These are phyloP conservation scores for Umbilicaria muhlenbergii DNA, from an alignment of 495 filamentous ascomycete species.

Conservation along the genomic window DNA sequence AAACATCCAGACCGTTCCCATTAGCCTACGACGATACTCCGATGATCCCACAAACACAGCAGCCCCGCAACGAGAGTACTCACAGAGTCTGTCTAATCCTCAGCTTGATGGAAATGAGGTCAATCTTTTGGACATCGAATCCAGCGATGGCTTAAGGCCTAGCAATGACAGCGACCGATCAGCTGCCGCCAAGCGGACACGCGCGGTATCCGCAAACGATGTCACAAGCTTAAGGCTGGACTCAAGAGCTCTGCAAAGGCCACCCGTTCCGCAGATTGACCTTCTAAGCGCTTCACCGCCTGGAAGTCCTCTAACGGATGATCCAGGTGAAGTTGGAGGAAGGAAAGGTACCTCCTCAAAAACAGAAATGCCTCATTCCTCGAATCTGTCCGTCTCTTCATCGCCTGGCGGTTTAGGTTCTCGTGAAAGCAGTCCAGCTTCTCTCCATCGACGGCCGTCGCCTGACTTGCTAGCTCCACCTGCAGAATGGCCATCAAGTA, in stretches of 20 bases:
- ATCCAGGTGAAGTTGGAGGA: not conserved
- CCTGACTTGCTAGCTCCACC: slow-evolving; percentile 11
- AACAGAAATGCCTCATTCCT: slow-evolving; percentile 3
- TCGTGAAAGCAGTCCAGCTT: slow-evolving; percentile 11
- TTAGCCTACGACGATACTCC: slow-evolving; percentile 57
- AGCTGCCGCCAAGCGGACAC: slow-evolving; percentile 21
- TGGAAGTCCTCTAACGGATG: slow-evolving; percentile 1
- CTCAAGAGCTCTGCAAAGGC: slow-evolving; percentile 15
- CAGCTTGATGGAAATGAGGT: slow-evolving; percentile 12
- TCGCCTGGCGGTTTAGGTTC: slow-evolving; percentile 5
- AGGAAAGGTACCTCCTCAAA: not conserved
- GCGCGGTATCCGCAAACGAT: slow-evolving; percentile 58
- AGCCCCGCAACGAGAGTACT: slow-evolving; percentile 31
- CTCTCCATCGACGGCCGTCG: not conserved
- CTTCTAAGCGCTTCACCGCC: slow-evolving; percentile 6
- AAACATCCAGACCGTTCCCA: slow-evolving; percentile 50
- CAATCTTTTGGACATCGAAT: slow-evolving; percentile 13
- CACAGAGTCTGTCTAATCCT: slow-evolving; percentile 34
- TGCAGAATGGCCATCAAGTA: not conserved
- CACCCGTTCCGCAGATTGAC: slow-evolving; percentile 11
- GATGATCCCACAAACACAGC: slow-evolving; percentile 38
- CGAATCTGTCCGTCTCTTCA: slow-evolving; percentile 8
- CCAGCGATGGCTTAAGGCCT: slow-evolving; percentile 19
- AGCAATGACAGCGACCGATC: slow-evolving; percentile 13
- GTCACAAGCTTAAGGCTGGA: slow-evolving; percentile 29